Percentiles rank a stretch among this genome's conserved stretches.
Evolutionary conservation across 176 grass and related monocot species (phyloP).

Genomic region (Aechmea fasciata): DNA sequence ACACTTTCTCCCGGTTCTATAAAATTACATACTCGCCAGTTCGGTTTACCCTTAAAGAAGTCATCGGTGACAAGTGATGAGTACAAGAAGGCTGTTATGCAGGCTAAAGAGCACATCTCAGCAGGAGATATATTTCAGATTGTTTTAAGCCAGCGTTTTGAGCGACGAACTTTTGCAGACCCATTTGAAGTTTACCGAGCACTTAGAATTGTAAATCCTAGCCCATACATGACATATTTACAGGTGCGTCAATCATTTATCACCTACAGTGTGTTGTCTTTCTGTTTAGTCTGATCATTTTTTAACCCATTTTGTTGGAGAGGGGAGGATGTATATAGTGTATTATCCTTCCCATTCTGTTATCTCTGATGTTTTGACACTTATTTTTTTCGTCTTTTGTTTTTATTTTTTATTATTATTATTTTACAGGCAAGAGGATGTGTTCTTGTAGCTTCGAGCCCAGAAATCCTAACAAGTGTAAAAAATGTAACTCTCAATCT

Average conservation of each 20-base stretch:
- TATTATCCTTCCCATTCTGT: neutral
- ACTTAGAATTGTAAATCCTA: slow-evolving; percentile 81
- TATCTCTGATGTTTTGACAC: slow-evolving; percentile 16
- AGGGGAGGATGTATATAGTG: too few relatives aligned
- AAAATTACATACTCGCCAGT: slow-evolving; percentile 45
- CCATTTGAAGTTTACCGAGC: slow-evolving; percentile 95
- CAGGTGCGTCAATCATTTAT: slow-evolving; percentile 34
- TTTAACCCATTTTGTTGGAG: neutral
- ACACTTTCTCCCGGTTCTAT: slow-evolving; percentile 59
- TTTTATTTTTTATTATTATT: neutral
- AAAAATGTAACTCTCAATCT: slow-evolving; percentile 44
- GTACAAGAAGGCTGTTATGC: slow-evolving; percentile 51
- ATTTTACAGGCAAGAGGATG: slow-evolving; percentile 23
- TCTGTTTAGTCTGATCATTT: neutral
- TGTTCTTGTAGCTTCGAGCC: slow-evolving; percentile 65
- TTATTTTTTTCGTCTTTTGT: neutral
- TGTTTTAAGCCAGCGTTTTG: slow-evolving; percentile 78
- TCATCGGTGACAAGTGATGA: slow-evolving; percentile 71
- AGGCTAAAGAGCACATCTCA: slow-evolving; percentile 75
- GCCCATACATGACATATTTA: slow-evolving; percentile 85
- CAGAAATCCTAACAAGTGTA: slow-evolving; percentile 79
- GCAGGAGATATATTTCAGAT: slow-evolving; percentile 94
- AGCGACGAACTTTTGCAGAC: slow-evolving; percentile 66
- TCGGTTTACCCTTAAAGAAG: slow-evolving; percentile 48
- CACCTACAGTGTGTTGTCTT: neutral